These are phyloP conservation scores for Trichophyton rubrum DNA, from an alignment of 2,329 filamentous ascomycete species.

Conservation along the genomic window DNA sequence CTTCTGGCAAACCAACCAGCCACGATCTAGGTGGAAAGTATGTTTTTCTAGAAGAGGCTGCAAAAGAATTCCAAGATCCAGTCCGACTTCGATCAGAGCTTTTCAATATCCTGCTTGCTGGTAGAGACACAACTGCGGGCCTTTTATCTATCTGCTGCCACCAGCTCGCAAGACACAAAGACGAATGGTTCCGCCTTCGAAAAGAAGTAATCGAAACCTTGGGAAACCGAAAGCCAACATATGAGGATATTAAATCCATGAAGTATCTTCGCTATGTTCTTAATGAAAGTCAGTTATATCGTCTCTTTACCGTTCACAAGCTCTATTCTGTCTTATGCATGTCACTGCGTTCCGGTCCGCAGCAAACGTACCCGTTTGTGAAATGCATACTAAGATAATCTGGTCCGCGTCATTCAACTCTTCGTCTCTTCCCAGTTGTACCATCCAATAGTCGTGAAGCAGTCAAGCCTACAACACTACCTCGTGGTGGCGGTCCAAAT, in stretches of 20 bases:
- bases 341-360: neutral
- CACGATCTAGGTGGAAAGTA: constrained; percentile 23
- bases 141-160: constrained; percentile 38
- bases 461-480: constrained; percentile 38
- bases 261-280: constrained; percentile 27
- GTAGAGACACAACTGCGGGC: constrained; percentile 43
- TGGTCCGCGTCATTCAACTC: constrained; percentile 20
- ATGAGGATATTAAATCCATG: constrained; percentile 32
- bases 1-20: constrained; percentile 9
- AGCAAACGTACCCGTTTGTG: neutral
- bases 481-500: constrained; percentile 38
- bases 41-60: constrained; percentile 40
- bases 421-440: constrained; percentile 44
- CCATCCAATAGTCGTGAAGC: constrained; percentile 43
- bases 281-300: constrained; percentile 22
- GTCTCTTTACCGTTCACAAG: neutral
- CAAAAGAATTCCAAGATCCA: constrained; percentile 35
- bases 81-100: constrained; percentile 38
- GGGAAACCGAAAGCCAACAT: constrained; percentile 32
- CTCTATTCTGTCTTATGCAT: neutral
- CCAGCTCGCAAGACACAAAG: constrained; percentile 32
- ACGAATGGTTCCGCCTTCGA: constrained; percentile 28
- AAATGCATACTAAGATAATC: neutral
- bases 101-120: constrained; percentile 41
- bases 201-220: constrained; percentile 27